Base-by-base conservation (phyloP, 1,139 yeast genomes). In the Scheffersomyces titani region DNA sequence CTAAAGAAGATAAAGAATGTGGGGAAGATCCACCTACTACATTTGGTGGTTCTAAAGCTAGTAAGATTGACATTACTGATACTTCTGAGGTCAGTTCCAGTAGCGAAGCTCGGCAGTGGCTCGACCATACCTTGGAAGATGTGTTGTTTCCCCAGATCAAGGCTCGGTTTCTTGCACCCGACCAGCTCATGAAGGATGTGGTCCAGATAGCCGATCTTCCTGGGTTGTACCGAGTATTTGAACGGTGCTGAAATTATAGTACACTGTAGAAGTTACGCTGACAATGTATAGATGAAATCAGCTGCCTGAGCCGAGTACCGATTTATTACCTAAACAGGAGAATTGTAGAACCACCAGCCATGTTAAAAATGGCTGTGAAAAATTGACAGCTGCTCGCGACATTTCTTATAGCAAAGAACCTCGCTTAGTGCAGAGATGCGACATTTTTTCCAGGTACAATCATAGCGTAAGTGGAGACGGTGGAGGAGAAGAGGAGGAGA, bases 121-220 rank as follows among this genome's bases (percentile, higher is more conserved):
- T 74, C 24, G 72, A 82, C 47, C 65, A 69, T 2, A 52, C 61
- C 0, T 63, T 93, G 55, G 94, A 89, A 61, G 78, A 84, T 59
- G 69, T 77, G 0, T 63, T 92, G 1, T 89, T 92, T 64, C 97
- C 97, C 0, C 76, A 83, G 19, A 68, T 91, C 18, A 88, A 88
- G 63, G 78, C 78, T 58, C 75, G 87, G 51, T 83, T 92, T 45
- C 69, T 92, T 19, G 97, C 96, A 0, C 84, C 97, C 0, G 75
- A 75, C 20, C 67, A 66, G 5, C 65, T 92, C 44, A 63, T 72
- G 2, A 69, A 78, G 20, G 88, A 85, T 58, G 85, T 92, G 5
- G 82, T 90, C 2, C 97, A 94, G 69, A 85, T 96, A 49, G 98
- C 99, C 0, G 93, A 89, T 68, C 75, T 96, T 49, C 98, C 98